Percentiles rank a stretch among this genome's conserved stretches.
phyloP scores from a whole-genome alignment of 75 land plant genomes.

The Isoetes taiwanensis region DNA sequence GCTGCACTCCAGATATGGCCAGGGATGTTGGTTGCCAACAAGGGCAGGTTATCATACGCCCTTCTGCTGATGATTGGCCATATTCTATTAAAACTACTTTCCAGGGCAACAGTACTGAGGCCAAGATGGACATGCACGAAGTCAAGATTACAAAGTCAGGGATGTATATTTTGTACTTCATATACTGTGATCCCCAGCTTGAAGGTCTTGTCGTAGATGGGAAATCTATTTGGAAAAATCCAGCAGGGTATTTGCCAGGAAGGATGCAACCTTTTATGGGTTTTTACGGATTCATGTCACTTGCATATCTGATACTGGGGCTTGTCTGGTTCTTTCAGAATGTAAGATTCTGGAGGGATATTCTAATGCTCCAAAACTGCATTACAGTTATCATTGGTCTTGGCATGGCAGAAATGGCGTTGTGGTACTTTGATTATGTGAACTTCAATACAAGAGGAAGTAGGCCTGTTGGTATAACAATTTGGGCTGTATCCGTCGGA shows the following conservation, averaged over 20 bases:
- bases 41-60: slow-evolving; percentile 48
- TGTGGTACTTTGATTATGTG: slow-evolving; percentile 6
- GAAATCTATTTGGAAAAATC: slow-evolving; percentile 3
- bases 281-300: slow-evolving; percentile 2
- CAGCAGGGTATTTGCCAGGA: background rate
- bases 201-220: background rate
- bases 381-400: slow-evolving; percentile 2
- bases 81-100: background rate
- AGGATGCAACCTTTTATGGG: background rate
- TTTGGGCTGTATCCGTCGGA: background rate
- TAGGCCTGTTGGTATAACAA: slow-evolving; percentile 3
- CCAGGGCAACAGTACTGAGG: background rate
- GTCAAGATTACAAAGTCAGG: slow-evolving; percentile 7
- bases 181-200: slow-evolving; percentile 6
- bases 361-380: slow-evolving; percentile 1
- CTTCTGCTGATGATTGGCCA: slow-evolving; percentile 24
- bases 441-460: background rate
- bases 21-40: slow-evolving; percentile 36
- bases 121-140: background rate
- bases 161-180: background rate
- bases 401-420: background rate
- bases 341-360: background rate
- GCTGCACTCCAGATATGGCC: slow-evolving; percentile 64
- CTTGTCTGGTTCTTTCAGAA: slow-evolving; percentile 2
- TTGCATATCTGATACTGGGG: background rate